phyloP scores from a whole-genome alignment of 2,329 filamentous ascomycete genomes.

The Xylariomycetidae sp. region DNA sequence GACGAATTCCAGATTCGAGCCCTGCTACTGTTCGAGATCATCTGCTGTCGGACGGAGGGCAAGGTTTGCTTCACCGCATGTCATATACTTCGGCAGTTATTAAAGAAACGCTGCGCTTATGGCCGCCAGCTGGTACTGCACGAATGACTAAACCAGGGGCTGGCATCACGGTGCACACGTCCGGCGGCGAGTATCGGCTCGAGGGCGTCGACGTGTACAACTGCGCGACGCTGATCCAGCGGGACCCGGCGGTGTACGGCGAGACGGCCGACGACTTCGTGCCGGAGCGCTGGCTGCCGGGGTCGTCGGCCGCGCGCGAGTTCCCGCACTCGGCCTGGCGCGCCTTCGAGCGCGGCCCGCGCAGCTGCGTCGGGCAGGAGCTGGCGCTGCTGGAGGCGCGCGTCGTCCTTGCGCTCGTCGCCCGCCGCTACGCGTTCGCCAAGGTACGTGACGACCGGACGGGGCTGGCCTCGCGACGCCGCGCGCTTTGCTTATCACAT shows the following conservation, averaged over 20 bases:
- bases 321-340: too few relatives aligned
- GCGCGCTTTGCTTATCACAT: too few relatives aligned
- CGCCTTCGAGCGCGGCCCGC: too few relatives aligned
- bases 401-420: too few relatives aligned
- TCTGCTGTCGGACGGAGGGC: slow-evolving; percentile 2
- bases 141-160: slow-evolving; percentile 6
- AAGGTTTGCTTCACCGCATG: slow-evolving; percentile 7
- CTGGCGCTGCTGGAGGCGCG: too few relatives aligned
- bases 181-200: slow-evolving; percentile 9
- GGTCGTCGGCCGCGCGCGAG: too few relatives aligned
- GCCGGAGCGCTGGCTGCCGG: slow-evolving; percentile 6
- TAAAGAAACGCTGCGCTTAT: slow-evolving; percentile 10
- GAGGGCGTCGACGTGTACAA: slow-evolving; percentile 13
- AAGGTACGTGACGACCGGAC: too few relatives aligned
- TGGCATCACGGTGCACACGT: slow-evolving; percentile 9
- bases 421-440: too few relatives aligned
- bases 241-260: slow-evolving; percentile 6
- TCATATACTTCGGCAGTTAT: slow-evolving; percentile 8
- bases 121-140: slow-evolving; percentile 8
- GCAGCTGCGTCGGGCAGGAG: too few relatives aligned
- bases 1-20: slow-evolving; percentile 2
- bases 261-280: slow-evolving; percentile 6
- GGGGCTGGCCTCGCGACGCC: too few relatives aligned
- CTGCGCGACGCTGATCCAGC: slow-evolving; percentile 5
- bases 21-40: slow-evolving; percentile 2